Percentiles rank a stretch among this genome's conserved stretches.
Evolutionary conservation across 768 basidiomycete species (phyloP).

Genomic region (Pleurotus djamor): DNA sequence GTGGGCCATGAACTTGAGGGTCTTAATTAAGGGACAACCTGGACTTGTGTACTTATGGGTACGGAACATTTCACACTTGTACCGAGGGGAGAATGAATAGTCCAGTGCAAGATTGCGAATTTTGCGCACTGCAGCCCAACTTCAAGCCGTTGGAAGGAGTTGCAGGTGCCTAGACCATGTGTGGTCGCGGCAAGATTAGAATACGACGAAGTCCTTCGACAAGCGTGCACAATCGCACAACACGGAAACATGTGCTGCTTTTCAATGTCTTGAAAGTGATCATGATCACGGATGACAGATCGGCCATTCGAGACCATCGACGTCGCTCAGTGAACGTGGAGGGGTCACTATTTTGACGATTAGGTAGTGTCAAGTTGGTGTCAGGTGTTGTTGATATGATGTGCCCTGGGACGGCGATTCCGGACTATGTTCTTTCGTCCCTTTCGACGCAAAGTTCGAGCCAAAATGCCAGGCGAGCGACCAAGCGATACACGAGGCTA

Average conservation of each 20-base stretch:
- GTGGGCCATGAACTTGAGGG: neutral
- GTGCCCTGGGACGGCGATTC: too few relatives aligned
- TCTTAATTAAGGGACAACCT: neutral
- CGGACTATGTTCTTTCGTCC: neutral
- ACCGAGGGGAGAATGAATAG: too few relatives aligned
- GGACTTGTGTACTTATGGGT: too few relatives aligned
- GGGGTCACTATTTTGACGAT: neutral
- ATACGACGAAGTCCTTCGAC: too few relatives aligned
- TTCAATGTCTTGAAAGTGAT: conserved; percentile 18
- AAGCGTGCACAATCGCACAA: neutral
- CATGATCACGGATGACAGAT: conserved; percentile 16
- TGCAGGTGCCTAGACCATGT: conserved; percentile 4
- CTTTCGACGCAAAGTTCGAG: neutral
- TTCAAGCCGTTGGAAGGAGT: too few relatives aligned
- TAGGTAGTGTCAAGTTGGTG: neutral
- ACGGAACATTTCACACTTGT: too few relatives aligned
- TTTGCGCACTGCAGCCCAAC: too few relatives aligned
- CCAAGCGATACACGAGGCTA: conserved; percentile 5
- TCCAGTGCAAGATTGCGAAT: too few relatives aligned
- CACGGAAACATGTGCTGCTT: conserved; percentile 8
- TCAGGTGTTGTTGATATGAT: too few relatives aligned
- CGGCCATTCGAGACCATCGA: neutral
- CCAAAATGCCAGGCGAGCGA: too few relatives aligned
- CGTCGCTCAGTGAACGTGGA: neutral
- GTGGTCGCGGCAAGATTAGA: neutral